These are phyloP conservation scores for Rhizophora apiculata DNA, from an alignment of 345 rosid genomes.

Conservation along the genomic window DNA sequence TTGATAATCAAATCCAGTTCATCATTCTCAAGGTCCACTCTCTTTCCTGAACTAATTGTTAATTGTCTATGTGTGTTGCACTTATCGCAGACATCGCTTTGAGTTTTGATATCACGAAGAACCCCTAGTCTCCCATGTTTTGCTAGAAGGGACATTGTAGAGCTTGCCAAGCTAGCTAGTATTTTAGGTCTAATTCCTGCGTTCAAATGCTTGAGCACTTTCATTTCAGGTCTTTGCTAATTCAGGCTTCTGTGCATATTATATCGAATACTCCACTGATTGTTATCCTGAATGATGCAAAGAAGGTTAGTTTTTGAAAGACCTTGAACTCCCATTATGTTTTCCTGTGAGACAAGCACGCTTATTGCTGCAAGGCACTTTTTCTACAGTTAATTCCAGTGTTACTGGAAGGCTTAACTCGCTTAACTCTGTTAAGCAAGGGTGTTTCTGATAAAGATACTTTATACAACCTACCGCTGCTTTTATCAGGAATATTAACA, in stretches of 20 bases:
- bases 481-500: slow-evolving; percentile 74
- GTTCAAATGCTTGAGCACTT: slow-evolving; percentile 7
- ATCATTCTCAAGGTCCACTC: slow-evolving; percentile 49
- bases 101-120: background rate
- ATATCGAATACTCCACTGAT: slow-evolving; percentile 59
- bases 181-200: slow-evolving; percentile 4
- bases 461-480: slow-evolving; percentile 61
- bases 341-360: slow-evolving; percentile 9
- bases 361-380: slow-evolving; percentile 8
- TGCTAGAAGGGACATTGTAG: background rate
- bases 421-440: slow-evolving; percentile 47
- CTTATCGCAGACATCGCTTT: background rate
- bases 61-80: background rate
- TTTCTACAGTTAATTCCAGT: slow-evolving; percentile 58
- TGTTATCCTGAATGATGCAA: slow-evolving; percentile 61
- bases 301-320: slow-evolving; percentile 47
- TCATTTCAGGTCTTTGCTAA: slow-evolving; percentile 57
- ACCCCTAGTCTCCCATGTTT: background rate
- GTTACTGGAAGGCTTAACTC: slow-evolving; percentile 65
- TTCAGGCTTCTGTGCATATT: slow-evolving; percentile 65
- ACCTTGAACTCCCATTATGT: slow-evolving; percentile 2
- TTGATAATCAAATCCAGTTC: slow-evolving; percentile 49
- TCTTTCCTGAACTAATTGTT: slow-evolving; percentile 6
- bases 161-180: background rate
- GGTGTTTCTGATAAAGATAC: slow-evolving; percentile 52